Base-by-base conservation (phyloP, 1,139 yeast species). In the Arxiozyma telluris region DNA sequence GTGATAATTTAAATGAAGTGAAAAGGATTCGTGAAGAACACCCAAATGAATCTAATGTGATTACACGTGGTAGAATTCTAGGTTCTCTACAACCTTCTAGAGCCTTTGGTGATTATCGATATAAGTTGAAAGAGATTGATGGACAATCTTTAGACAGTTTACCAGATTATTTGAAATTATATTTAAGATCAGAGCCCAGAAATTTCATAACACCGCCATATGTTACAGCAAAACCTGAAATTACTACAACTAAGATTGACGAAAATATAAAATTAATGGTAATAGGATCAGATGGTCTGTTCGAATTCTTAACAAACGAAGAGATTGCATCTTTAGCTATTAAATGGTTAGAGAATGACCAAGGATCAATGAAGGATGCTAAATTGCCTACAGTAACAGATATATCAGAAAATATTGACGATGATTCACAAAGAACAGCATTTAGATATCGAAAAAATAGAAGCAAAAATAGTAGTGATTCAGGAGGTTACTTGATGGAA, bases 101-200 rank as follows among this genome's bases (percentile, higher is more conserved):
- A 64, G 96, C 98, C 1, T 94, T 93, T 75, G 98, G 99, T 50
- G 99, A 93, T 71, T 96, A 96, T 58, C 79, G 96, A 59, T 93
- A 89, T 70, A 93, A 93, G 68, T 76, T 87, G 76, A 76, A 89
- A 34, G 85, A 87, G 34, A 58, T 73, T 22, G 71, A 68, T 53
- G 74, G 74, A 0, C 69, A 71, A 53, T 59, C 71, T 4, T 61
- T 71, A 23, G 77, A 77, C 1, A 82, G 83, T 38, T 78, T 88
- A 58, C 97, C 94, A 64, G 85, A 85, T 54, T 85, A 88, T 61
- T 78, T 84, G 57, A 85, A 84, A 64, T 85, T 89, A 62, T 91
- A 91, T 68, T 96, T 96, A 42, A 81, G 93, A 66, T 75, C 84
- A 56, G 81, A 87, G 50, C 97, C 98, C 3, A 80, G 81, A 52